Base-by-base conservation (phyloP, 2,329 filamentous ascomycete genomes). In the Ceratocystis alfenasii region DNA sequence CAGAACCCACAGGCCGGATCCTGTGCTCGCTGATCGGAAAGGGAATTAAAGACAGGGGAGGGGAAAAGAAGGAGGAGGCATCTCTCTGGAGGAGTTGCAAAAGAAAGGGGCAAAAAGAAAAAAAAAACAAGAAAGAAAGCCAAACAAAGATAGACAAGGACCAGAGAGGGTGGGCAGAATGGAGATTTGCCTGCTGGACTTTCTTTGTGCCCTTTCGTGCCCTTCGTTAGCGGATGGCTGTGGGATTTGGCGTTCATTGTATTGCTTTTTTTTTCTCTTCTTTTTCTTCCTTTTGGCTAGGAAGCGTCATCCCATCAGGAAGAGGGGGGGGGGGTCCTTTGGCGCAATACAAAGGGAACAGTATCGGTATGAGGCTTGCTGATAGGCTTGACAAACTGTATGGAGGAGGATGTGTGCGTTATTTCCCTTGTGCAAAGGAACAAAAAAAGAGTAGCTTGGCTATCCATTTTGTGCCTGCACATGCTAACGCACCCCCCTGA, bases 401-500 rank as follows among this genome's bases (percentile, higher is more conserved):
- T 41, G 36, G 36, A 41, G 10, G 36, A 41, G 8, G 10, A 12
- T 41, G 36, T 41, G 36, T 4, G 36, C 36, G 36, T 41, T 41
- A 41, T 41, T 41, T 10, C 8, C 36, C 36, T 41, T 41, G 36
- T 12, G 36, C 36, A 41, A 41, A 36, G 33, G 33, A 36, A 36
- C 8, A 36, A 10, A 33, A 36, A 36, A 36, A 41, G 36, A 41
- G 36, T 12, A 41, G 36, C 36, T 41, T 41, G 36, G 10, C 36
- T 41, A 41, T 41, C 36, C 36, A 41, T 41, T 50, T 41, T 50
- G n/a, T 50, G 46, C 3, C 15, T n/a, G 25, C 53, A 57, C 33
- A 57, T 57, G 53, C 53, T 41, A 33, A 57, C 28, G 53, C 25
- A n/a, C 53, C 22, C 50, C 53, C 53, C 53, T 57, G 53, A 30